Conservation (phyloP, 169 alveolate genomes). For the Prorocentrum cordatum region DNA sequence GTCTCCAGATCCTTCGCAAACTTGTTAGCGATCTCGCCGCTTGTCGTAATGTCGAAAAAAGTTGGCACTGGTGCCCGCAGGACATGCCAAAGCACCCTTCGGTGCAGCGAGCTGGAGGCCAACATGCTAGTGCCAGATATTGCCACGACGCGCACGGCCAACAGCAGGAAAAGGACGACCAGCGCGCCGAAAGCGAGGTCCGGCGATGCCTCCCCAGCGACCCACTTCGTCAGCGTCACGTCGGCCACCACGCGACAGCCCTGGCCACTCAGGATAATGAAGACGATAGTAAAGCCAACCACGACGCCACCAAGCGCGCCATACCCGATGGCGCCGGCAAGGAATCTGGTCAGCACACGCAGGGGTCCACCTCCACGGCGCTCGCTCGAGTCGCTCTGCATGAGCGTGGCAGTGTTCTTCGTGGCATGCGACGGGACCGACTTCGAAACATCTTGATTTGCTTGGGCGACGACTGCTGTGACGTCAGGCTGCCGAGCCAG, state of each 20-base stretch:
- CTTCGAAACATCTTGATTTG: not conserved
- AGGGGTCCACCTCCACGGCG: not conserved
- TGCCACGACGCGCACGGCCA: not conserved
- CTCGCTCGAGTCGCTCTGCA: not conserved
- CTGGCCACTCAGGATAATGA: not conserved
- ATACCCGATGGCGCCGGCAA: not conserved
- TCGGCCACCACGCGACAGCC: not conserved
- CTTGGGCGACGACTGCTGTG: not conserved
- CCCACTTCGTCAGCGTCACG: conserved; percentile 10
- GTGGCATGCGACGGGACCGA: not conserved
- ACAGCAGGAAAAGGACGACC: too few relatives aligned
- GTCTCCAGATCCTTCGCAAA: conserved; percentile 77
- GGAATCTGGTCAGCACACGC: not conserved
- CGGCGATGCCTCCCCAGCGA: not conserved
- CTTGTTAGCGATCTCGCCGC: conserved; percentile 71
- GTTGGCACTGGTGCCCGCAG: conserved; percentile 71
- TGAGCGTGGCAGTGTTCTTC: not conserved
- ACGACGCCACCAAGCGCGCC: not conserved
- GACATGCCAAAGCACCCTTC: conserved; percentile 14
- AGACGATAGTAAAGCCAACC: not conserved
- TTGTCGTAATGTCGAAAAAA: conserved; percentile 76
- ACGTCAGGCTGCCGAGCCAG: not conserved
- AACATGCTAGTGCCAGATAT: not conserved
- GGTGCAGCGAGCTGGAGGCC: conserved; percentile 24
- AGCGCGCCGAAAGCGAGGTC: not conserved